These are phyloP conservation scores for Simplicillium sp. DNA, from an alignment of 2,329 filamentous ascomycete species.

Conservation along the genomic window DNA sequence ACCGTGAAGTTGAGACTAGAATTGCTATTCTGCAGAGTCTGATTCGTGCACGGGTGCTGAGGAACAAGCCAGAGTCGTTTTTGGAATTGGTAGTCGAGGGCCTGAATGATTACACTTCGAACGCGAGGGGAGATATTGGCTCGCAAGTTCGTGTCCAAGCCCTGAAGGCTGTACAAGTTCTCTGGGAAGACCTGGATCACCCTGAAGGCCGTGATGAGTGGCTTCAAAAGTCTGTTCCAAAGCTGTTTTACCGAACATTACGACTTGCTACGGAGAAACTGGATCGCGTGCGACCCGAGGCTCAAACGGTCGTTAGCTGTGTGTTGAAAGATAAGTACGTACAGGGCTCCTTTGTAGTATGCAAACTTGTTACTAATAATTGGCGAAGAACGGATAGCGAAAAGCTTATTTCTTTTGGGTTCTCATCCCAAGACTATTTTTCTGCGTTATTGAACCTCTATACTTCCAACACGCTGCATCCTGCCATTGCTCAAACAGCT, in stretches of 20 bases:
- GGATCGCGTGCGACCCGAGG: slow-evolving; percentile 69
- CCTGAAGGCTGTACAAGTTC: slow-evolving; percentile 61
- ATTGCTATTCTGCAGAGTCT: slow-evolving; percentile 48
- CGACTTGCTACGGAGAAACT: slow-evolving; percentile 81
- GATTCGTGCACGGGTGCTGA: slow-evolving; percentile 33
- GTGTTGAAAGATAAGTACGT: slow-evolving; percentile 36
- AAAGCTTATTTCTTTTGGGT: slow-evolving; percentile 27
- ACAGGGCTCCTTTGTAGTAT: too few species aligned
- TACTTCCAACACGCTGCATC: slow-evolving; percentile 22
- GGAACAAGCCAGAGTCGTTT: slow-evolving; percentile 28
- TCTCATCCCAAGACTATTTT: slow-evolving; percentile 53
- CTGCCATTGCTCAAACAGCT: slow-evolving; percentile 25
- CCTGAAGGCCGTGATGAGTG: slow-evolving; percentile 12
- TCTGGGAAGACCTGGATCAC: slow-evolving; percentile 34
- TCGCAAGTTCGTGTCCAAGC: slow-evolving; percentile 78
- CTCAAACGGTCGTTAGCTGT: slow-evolving; percentile 43
- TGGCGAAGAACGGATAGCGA: slow-evolving; percentile 17
- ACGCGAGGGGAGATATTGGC: slow-evolving; percentile 80
- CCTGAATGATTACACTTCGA: slow-evolving; percentile 85
- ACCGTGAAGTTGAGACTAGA: slow-evolving; percentile 40
- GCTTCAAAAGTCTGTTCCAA: slow-evolving; percentile 19
- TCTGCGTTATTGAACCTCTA: slow-evolving; percentile 39
- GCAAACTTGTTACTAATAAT: not conserved
- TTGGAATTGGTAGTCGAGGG: slow-evolving; percentile 41
- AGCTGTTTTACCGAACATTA: slow-evolving; percentile 41